Base-by-base conservation (phyloP, 345 rosid species). In the Eucalyptus pumila region DNA sequence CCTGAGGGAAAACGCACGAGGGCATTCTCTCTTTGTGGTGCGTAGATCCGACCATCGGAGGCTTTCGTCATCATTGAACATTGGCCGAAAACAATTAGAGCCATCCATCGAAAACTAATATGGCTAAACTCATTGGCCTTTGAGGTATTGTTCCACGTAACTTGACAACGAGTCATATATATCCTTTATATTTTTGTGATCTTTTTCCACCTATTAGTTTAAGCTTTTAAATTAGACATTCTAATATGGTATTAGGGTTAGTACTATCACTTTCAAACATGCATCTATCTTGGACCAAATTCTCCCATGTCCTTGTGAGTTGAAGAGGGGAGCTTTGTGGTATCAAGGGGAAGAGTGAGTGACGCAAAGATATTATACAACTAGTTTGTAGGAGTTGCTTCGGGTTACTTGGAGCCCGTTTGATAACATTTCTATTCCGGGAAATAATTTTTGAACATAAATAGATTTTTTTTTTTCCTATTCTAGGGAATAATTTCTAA, bases 141-240 rank as follows among this genome's bases (percentile, higher is more conserved):
- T 4, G 5, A 14, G 17, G 5, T 65, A 14, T 65, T 65, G 6
- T n/a, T 65, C 10, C 6, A 62, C 13, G 14, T 30, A 13, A 9
- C 26, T 62, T 62, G 69, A 13, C 2, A 30, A 30, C 0, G 10
- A 4, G 17, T 65, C 1, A 14, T n/a, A 30, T 65, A 65, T n/a
- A 8, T 7, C 32, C 6, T 14, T 14, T 27, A n/a, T 65, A 14
- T 14, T 56, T 56, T 30, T n/a, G 9, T 65, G 17, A 0, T 62
- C 1, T 62, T n/a, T n/a, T 34, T 30, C 5, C 3, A 30, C 2
- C 0, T 30, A 30, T 62, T 2, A 62, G 3, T 14, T 62, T 30
- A 62, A 62, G 9, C 5, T 62, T 62, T 62, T 30, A 7, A 30
- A 2, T 30, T 62, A 7, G 5, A 65, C 1, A 65, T 7, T 65